phyloP scores from a whole-genome alignment of 2,329 filamentous ascomycete genomes.

The Fusarium nanum region DNA sequence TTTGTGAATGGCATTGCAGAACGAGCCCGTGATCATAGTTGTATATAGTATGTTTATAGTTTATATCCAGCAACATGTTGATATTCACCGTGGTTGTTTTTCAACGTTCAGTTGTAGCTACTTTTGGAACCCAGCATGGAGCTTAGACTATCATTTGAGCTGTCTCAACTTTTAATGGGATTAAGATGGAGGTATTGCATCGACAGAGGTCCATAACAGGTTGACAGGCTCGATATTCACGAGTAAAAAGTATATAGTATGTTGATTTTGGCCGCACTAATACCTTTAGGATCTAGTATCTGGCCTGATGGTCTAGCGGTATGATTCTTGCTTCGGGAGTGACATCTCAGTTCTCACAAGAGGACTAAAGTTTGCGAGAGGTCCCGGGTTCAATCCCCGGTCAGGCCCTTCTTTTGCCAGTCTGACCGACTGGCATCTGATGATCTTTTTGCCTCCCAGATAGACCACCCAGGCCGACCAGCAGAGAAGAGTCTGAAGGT shows the following conservation, averaged over 20 bases:
- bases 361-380: slow-evolving; percentile 53
- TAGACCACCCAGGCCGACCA: not conserved
- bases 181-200: not conserved
- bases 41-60: not conserved
- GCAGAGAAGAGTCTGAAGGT: not conserved
- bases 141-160: not conserved
- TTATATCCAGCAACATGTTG: not conserved
- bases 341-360: slow-evolving; percentile 21
- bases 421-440: not conserved
- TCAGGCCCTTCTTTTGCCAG: slow-evolving; percentile 50
- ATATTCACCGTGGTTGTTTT: not conserved
- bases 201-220: rapidly evolving
- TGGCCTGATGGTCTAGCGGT: slow-evolving; percentile 37
- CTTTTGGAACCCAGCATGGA: not conserved
- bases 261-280: not conserved
- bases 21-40: not conserved
- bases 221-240: not conserved
- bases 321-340: slow-evolving; percentile 37
- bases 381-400: slow-evolving; percentile 61
- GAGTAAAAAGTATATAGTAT: not conserved
- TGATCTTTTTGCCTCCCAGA: not conserved
- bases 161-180: not conserved
- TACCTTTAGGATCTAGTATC: slow-evolving; percentile 16
- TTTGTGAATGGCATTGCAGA: not conserved
- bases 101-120: not conserved